Base-by-base conservation (phyloP, 2,329 filamentous ascomycete species). In the Fusarium bactridioides region DNA sequence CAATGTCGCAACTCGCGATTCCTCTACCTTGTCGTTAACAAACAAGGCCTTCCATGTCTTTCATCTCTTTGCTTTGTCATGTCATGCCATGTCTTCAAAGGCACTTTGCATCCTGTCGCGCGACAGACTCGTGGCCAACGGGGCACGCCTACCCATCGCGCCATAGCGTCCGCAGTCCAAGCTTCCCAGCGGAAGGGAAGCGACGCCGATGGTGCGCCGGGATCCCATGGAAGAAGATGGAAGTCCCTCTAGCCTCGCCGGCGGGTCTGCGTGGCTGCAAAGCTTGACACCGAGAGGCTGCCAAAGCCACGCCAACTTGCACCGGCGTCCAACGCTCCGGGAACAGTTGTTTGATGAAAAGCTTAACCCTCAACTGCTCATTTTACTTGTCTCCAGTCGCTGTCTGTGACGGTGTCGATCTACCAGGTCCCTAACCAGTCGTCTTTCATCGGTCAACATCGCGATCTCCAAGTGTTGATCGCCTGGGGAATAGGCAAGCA, bases 161-260 rank as follows among this genome's bases (percentile, higher is more conserved):
- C 75, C 45, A 69, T 74, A 77, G 76, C 61, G 75, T 64, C 75
- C 73, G 69, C 56, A 53, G 50, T 64, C 66, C 63, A 68, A 64
- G 56, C 70, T 64, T 74, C 63, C 75, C 74, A 76, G 67, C 64
- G 50, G 74, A 73, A 73, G 67, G 74, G 75, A 75, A 77, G 61
- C 69, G 75, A 77, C 61, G 62, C 56, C 67, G 67, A 61, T 64
- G 53, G 64, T 60, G 54, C 41, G 65, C 64, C 70, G 59, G 73
- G 71, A 73, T 54, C 25, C 63, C 63, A 73, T 75, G 54, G 72
- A 74, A 76, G 45, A 69, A 56, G 64, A 73, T 76, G 74, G 75
- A 76, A 77, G 69, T 58, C 13, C 50, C 64, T 66, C 67, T 74
- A 74, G 63, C 58, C 64, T 66, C 56, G 27, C 19, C 25, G 43